phyloP scores from a whole-genome alignment of 805 yeast species.

The Kluyveromyces starmeri region DNA sequence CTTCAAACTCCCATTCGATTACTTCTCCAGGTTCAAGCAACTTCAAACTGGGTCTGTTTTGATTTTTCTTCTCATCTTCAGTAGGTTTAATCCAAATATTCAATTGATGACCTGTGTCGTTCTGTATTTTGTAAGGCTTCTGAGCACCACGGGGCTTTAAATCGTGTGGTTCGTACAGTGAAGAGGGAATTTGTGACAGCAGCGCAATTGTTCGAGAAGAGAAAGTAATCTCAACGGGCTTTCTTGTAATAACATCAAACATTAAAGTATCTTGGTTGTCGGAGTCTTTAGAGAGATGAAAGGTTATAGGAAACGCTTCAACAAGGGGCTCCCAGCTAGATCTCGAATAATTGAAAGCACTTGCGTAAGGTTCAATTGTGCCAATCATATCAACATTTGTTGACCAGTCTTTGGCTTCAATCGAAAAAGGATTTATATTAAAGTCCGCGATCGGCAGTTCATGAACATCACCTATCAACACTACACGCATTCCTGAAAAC shows the following conservation, averaged over 20 bases:
- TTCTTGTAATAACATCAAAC: conserved; percentile 66
- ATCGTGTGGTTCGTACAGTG: conserved; percentile 43
- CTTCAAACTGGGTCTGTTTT: conserved; percentile 18
- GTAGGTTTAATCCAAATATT: conserved; percentile 66
- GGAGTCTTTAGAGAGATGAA: conserved; percentile 49
- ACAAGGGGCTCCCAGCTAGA: conserved; percentile 93
- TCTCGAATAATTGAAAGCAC: conserved; percentile 77
- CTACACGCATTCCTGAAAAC: conserved; percentile 70
- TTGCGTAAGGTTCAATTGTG: conserved; percentile 54
- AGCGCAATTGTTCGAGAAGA: conserved; percentile 77
- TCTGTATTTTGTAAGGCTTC: conserved; percentile 70
- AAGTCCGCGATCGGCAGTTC: conserved; percentile 83
- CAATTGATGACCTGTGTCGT: conserved; percentile 80
- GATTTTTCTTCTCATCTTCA: conserved; percentile 23
- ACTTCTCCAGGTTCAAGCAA: conserved; percentile 39
- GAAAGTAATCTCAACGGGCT: conserved; percentile 68
- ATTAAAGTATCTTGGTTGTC: conserved; percentile 41
- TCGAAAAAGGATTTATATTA: conserved; percentile 58
- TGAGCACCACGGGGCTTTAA: conserved; percentile 65
- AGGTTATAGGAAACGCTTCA: conserved; percentile 77
- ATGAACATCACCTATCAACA: conserved; percentile 82
- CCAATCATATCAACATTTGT: conserved; percentile 67
- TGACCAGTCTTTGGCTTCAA: conserved; percentile 75
- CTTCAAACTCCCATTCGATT: conserved; percentile 87
- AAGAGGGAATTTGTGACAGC: conserved; percentile 56